A percentile compares a stretch with the other conserved stretches of the same genome.
Evolutionary conservation across 192 early-diverging fungal species (phyloP).

Genomic region (Diversispora eburnea): DNA sequence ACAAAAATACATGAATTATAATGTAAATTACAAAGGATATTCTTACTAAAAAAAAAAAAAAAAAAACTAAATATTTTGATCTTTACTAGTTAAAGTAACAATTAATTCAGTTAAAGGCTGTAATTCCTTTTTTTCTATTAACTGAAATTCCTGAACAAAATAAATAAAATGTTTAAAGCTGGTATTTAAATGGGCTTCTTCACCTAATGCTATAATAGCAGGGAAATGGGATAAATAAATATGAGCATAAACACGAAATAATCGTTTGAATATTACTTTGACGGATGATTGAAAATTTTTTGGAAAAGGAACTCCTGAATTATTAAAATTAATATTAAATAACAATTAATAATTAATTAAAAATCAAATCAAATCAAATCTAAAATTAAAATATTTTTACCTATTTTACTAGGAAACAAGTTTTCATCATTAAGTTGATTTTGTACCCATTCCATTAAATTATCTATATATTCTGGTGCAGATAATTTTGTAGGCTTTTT

Average conservation of each 20-base stretch:
- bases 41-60: background rate
- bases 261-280: constrained; percentile 75
- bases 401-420: constrained; percentile 84
- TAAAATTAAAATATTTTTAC: constrained; percentile 33
- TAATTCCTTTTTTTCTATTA: constrained; percentile 83
- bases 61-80: background rate
- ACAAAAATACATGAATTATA: too few species aligned
- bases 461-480: constrained; percentile 86
- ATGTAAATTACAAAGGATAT: too few species aligned
- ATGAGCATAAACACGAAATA: constrained; percentile 93
- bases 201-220: constrained; percentile 68
- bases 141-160: constrained; percentile 83
- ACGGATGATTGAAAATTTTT: constrained; percentile 64
- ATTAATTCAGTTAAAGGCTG: constrained; percentile 74
- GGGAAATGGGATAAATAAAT: constrained; percentile 86
- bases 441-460: constrained; percentile 83
- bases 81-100: constrained; percentile 26
- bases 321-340: background rate
- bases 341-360: constrained; percentile 2
- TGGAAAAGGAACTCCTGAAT: constrained; percentile 64
- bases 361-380: background rate
- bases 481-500: constrained; percentile 85
- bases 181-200: constrained; percentile 90
- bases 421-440: constrained; percentile 77
- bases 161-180: constrained; percentile 92